Evolutionary conservation across 23 red algal species (phyloP), one percentile per base, ranked within the genome.

Genomic region (Gracilaria gracilis): DNA sequence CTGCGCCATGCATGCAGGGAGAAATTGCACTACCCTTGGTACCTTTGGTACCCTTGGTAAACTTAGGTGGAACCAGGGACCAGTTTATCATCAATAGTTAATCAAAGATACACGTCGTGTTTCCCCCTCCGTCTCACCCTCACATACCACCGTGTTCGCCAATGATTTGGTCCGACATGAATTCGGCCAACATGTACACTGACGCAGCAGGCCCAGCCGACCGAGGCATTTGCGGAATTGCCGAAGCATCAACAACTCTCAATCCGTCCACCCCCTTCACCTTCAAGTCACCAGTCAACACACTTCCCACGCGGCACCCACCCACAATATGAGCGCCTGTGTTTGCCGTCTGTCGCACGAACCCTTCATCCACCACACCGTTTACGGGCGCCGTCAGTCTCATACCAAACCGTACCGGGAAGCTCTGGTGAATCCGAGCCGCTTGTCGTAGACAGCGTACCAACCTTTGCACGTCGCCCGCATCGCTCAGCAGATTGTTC

Each of bases 101-200:
- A 46, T 46, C 42, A 46, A 7, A 46, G 11, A 46, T 46, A 46
- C 4, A 46, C 42, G n/a, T n/a, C n/a, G n/a, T n/a, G n/a, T n/a
- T 46, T 46, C 42, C 69, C 1, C 12, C 24, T 67, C 39, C n/a
- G n/a, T n/a, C 25, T 77, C 36, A 6, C 42, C 20, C 38, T 82
- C 53, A 65, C 11, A 32, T 23, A 21, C 58, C 58, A 9, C 36
- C 20, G 16, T 64, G 54, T 4, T 82, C 54, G 4, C 24, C 50
- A 25, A 82, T 25, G 33, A 82, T 82, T 1, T 28, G 28, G 31
- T 93, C 89, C 4, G 89, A 46, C 35, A 71, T 75, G 65, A 55
- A 71, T 35, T 94, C 92, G 0, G 92, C 92, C 31, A 94, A 47
- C 83, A 87, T 80, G 61, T 94, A 94, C 39, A 69, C 76, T 0